Conservation (phyloP, 2,329 filamentous ascomycete species). For the Colletotrichum sp. region DNA sequence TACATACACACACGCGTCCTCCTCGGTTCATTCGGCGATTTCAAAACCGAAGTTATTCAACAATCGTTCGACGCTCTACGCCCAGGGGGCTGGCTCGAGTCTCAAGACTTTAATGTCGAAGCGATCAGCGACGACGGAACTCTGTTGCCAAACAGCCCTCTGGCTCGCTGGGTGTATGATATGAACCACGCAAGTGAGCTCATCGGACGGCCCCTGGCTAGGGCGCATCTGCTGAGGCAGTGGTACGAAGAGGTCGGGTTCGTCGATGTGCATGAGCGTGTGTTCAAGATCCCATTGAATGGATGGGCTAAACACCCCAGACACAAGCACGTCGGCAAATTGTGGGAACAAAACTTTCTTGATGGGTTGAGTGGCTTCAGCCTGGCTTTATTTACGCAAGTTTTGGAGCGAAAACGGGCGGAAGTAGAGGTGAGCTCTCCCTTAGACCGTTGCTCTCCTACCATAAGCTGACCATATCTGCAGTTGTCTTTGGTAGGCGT, state of each 20-base stretch:
- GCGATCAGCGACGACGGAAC: conserved; percentile 51
- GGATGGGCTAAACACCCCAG: conserved; percentile 54
- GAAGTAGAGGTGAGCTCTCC: conserved; percentile 50
- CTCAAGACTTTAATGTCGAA: conserved; percentile 49
- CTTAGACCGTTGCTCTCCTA: background rate
- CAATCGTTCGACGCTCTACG: conserved; percentile 54
- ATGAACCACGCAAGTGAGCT: conserved; percentile 41
- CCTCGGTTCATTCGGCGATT: conserved; percentile 54
- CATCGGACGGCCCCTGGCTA: conserved; percentile 41
- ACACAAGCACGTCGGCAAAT: conserved; percentile 46
- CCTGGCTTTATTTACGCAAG: conserved; percentile 44
- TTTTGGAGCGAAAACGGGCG: conserved; percentile 43
- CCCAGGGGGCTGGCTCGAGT: conserved; percentile 61
- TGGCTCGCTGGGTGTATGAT: conserved; percentile 45
- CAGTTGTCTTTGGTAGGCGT: conserved; percentile 56
- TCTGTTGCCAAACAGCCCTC: conserved; percentile 39
- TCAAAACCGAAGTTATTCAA: conserved; percentile 53
- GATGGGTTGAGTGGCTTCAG: conserved; percentile 51
- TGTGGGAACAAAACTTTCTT: conserved; percentile 50
- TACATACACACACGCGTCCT: conserved; percentile 59
- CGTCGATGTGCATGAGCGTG: conserved; percentile 55
- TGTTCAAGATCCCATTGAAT: conserved; percentile 61
- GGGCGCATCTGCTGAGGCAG: conserved; percentile 37
- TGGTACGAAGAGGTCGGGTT: conserved; percentile 56
- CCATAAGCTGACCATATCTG: conserved; percentile 14